Percentiles rank a stretch among this genome's conserved stretches.
Conservation (phyloP, 805 yeast species). For the Torulaspora gathmanii region DNA sequence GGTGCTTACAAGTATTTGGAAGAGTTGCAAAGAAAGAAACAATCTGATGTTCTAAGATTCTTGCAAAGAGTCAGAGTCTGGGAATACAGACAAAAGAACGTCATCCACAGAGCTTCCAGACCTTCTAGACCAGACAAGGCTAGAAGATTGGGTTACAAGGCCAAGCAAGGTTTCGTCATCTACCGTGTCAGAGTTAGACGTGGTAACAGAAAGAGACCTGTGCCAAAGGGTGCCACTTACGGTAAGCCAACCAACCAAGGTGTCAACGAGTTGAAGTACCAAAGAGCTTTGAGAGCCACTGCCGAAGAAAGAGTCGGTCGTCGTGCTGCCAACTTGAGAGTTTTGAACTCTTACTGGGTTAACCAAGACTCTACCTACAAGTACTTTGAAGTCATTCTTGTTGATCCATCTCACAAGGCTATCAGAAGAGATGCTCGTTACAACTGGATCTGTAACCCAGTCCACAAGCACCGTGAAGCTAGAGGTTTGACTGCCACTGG, state of each 20-base stretch:
- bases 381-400: constrained; percentile 96
- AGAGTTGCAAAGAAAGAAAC: constrained; percentile 99
- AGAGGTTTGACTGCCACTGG: constrained; percentile 98
- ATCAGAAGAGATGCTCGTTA: constrained; percentile 96
- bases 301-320: constrained; percentile 99
- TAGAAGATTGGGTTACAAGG: constrained; percentile 99
- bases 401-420: constrained; percentile 97
- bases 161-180: constrained; percentile 99
- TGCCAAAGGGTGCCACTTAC: constrained; percentile 99
- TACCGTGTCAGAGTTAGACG: constrained; percentile 99
- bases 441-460: constrained; percentile 99
- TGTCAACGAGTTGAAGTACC: constrained; percentile 98
- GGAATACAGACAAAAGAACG: constrained; percentile 99
- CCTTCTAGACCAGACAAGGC: constrained; percentile 99
- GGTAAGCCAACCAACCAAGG: constrained; percentile 99
- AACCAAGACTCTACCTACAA: constrained; percentile 99
- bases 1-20: constrained; percentile 99
- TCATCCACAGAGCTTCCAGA: constrained; percentile 97
- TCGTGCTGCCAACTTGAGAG: constrained; percentile 98
- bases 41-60: constrained; percentile 98
- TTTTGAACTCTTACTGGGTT: constrained; percentile 99
- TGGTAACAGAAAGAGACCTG: constrained; percentile 99
- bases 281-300: constrained; percentile 94
- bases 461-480: constrained; percentile 99
- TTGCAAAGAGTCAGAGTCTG: constrained; percentile 99